These are phyloP conservation scores for Hypsizygus marmoreus DNA, from an alignment of 768 basidiomycete species.

Conservation along the genomic window DNA sequence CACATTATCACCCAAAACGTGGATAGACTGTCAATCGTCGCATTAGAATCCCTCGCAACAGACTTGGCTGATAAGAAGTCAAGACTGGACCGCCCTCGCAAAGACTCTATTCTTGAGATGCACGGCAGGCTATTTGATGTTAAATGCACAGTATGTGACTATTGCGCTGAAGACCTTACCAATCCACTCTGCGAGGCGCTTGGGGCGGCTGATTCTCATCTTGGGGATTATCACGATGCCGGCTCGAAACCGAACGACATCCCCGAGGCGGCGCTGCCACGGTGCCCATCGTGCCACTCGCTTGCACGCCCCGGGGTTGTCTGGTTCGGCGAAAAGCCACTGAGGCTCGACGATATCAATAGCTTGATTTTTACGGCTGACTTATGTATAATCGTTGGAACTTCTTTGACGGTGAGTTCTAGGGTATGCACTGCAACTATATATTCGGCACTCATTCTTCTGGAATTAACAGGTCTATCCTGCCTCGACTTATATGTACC, in stretches of 20 bases:
- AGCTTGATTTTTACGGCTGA: constrained; percentile 1
- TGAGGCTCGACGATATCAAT: constrained; percentile 1
- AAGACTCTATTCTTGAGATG: constrained; percentile 38
- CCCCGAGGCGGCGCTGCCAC: constrained; percentile 3
- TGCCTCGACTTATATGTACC: neutral
- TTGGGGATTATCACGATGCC: constrained; percentile 11
- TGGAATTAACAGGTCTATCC: neutral
- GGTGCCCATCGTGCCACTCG: neutral
- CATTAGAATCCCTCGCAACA: constrained; percentile 21
- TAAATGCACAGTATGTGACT: constrained; percentile 33
- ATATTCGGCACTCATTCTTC: neutral
- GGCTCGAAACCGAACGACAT: constrained; percentile 5
- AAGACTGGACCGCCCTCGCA: neutral
- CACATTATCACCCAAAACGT: constrained; percentile 44
- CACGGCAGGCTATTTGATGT: constrained; percentile 36
- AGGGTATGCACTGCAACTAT: neutral
- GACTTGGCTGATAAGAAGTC: neutral
- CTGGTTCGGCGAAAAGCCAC: neutral
- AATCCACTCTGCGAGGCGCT: constrained; percentile 28
- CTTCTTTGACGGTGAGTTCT: neutral
- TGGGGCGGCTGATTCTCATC: constrained; percentile 19
- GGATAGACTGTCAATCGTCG: constrained; percentile 37
- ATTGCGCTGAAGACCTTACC: constrained; percentile 19
- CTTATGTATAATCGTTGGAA: constrained; percentile 3
- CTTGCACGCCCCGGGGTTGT: constrained; percentile 5